Base-by-base conservation (phyloP, 2,329 filamentous ascomycete species). In the Verruconis gallopava region DNA sequence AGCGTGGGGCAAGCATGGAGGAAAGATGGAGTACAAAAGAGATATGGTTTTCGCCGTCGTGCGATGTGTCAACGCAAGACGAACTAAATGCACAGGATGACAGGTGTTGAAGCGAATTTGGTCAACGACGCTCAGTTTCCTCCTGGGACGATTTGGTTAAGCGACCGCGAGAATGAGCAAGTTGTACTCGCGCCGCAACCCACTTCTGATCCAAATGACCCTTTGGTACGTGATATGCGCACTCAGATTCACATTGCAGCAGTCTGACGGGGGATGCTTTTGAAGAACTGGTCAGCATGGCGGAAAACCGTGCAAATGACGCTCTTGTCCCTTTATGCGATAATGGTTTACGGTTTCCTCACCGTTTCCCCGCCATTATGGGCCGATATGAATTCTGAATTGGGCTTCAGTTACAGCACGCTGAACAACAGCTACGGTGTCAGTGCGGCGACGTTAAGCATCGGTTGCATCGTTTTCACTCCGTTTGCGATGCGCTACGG, bases 401-500 rank as follows among this genome's bases (percentile, higher is more conserved):
- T 30, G 25, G 25, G n/a, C n/a, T 30, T 9, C 25, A 30, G 9
- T 9, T 30, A 9, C 25, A n/a, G n/a, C 6, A 9, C 6, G 25
- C 25, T 30, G 9, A 30, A 69, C 39, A 58, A 67, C 40, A 62
- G 59, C 3, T 65, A 62, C 41, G 70, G 67, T 1, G 58, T 62
- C 2, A 61, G 59, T 3, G 67, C 56, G 40, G 68, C 57, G 1
- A 55, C 56, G 1, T 50, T 71, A 0, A 61, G 58, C 12, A 39
- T 69, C 4, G 65, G 67, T 1, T 56, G 56, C 17, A 41, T 68
- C 3, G 21, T 69, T 5, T 52, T 70, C 28, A 59, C 68, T 2
- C 66, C 66, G 0, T 63, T 71, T 22, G 62, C 63, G 2, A 51
- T 65, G 38, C 69, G 68, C 36, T 69, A 58, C 41, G 67, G 67